A percentile compares a stretch with the other conserved stretches of the same genome.
These are phyloP conservation scores for Baorangia bicolor DNA, from an alignment of 768 basidiomycete genomes.

Conservation along the genomic window DNA sequence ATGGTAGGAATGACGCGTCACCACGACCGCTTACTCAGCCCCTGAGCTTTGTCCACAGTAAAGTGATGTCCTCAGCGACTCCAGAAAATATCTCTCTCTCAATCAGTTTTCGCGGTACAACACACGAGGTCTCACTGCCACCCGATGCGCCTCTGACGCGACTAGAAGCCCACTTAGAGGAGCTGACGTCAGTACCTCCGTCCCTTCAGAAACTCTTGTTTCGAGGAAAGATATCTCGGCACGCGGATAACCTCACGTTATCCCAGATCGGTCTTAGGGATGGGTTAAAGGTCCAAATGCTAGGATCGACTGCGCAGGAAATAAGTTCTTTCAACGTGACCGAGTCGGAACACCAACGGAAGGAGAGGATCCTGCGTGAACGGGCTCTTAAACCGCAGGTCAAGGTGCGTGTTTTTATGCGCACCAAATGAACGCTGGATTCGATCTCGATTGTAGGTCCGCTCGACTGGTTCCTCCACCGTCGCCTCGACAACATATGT, in stretches of 20 bases:
- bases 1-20: neutral
- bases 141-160: constrained; percentile 49
- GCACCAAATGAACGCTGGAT: neutral
- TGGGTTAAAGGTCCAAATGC: constrained; percentile 66
- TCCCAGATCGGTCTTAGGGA: constrained; percentile 56
- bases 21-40: constrained; percentile 16
- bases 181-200: constrained; percentile 65
- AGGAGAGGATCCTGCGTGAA: constrained; percentile 58
- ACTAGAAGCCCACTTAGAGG: constrained; percentile 53
- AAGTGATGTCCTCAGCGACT: constrained; percentile 12
- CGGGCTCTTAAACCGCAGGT: constrained; percentile 54
- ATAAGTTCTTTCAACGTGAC: constrained; percentile 50
- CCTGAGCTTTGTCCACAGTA: neutral
- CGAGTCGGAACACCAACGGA: constrained; percentile 57
- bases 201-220: constrained; percentile 69
- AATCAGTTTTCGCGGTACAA: constrained; percentile 49
- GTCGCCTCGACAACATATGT: constrained; percentile 45
- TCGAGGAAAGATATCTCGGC: constrained; percentile 57
- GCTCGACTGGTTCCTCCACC: constrained; percentile 49
- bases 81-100: constrained; percentile 15
- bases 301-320: constrained; percentile 64
- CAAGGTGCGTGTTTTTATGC: constrained; percentile 44
- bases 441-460: constrained; percentile 41
- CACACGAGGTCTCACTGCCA: constrained; percentile 48
- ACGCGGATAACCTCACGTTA: constrained; percentile 32